A percentile compares a stretch with the other conserved stretches of the same genome.
Conservation (phyloP, 2,329 filamentous ascomycete genomes). For the Aspergillus brasiliensis region DNA sequence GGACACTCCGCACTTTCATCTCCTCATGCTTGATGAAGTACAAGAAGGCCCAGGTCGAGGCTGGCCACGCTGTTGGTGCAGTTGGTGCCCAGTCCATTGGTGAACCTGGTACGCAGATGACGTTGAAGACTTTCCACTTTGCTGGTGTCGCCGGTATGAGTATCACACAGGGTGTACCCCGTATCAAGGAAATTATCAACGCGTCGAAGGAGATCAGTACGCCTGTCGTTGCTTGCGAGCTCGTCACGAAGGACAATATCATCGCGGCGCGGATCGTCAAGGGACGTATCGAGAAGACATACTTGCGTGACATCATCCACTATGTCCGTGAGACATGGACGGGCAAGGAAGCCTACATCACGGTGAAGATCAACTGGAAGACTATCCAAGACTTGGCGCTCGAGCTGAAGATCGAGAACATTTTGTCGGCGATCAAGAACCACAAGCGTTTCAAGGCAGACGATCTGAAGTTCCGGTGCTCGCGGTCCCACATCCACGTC, state of each 20-base stretch:
- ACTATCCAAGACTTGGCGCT: conserved; percentile 80
- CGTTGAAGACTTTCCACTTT: conserved; percentile 99
- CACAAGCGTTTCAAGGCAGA: conserved; percentile 73
- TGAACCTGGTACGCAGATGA: conserved; percentile 99
- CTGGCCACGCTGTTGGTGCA: conserved; percentile 92
- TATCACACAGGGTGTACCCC: conserved; percentile 97
- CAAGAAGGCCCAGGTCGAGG: conserved; percentile 85
- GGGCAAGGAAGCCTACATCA: conserved; percentile 72
- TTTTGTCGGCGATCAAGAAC: conserved; percentile 73
- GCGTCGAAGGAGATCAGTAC: conserved; percentile 92
- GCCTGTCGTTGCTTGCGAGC: conserved; percentile 84
- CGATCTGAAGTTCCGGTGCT: conserved; percentile 63
- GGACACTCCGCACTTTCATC: conserved; percentile 75
- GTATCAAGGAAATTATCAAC: conserved; percentile 99
- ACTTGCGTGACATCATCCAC: conserved; percentile 74
- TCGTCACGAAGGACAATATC: conserved; percentile 74
- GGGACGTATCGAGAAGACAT: conserved; percentile 92
- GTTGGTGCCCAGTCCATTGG: conserved; percentile 97
- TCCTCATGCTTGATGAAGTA: conserved; percentile 84
- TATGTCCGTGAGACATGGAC: conserved; percentile 90
- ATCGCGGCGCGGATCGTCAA: conserved; percentile 88
- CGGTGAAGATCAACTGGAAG: conserved; percentile 77
- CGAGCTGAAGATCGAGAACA: conserved; percentile 72
- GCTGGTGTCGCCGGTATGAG: conserved; percentile 99
- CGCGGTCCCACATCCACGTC: conserved; percentile 66